Evolutionary conservation across 2,329 filamentous ascomycete genomes (phyloP).

Genomic region (Zymoseptoria brevis): DNA sequence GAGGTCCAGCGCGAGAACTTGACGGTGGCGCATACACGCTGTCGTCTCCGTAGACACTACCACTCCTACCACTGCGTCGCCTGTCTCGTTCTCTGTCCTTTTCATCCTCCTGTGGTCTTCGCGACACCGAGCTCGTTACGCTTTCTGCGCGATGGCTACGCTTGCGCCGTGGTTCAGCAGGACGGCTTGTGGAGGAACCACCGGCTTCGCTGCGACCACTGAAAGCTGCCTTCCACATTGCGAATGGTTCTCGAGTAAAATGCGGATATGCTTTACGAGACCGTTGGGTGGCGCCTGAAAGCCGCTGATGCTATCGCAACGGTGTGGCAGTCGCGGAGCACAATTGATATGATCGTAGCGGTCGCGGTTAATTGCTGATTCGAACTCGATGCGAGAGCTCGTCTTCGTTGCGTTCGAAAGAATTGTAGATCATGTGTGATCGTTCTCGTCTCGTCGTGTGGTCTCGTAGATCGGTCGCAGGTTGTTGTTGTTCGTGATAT

Average conservation of each 20-base stretch:
- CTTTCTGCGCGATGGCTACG: constrained; percentile 20
- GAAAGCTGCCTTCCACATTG: constrained; percentile 31
- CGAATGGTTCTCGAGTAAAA: background rate
- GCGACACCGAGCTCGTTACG: constrained; percentile 17
- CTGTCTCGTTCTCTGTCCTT: constrained; percentile 15
- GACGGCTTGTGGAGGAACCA: constrained; percentile 7
- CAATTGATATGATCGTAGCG: background rate
- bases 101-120: constrained; percentile 15
- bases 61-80: constrained; percentile 20
- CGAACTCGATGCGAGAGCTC: background rate
- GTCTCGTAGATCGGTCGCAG: background rate
- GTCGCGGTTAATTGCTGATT: background rate
- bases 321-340: background rate
- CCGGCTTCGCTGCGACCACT: constrained; percentile 27
- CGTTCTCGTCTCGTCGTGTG: background rate
- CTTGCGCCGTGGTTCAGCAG: constrained; percentile 17
- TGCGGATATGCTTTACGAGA: background rate
- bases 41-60: constrained; percentile 17
- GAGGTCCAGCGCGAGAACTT: background rate
- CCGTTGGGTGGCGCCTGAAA: background rate
- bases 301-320: background rate
- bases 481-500: background rate
- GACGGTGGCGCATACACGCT: background rate
- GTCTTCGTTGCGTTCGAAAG: background rate
- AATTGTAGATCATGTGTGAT: background rate